Percentiles rank a stretch among this genome's conserved stretches.
phyloP scores from a whole-genome alignment of 345 rosid species.

The Cardamine occulta region DNA sequence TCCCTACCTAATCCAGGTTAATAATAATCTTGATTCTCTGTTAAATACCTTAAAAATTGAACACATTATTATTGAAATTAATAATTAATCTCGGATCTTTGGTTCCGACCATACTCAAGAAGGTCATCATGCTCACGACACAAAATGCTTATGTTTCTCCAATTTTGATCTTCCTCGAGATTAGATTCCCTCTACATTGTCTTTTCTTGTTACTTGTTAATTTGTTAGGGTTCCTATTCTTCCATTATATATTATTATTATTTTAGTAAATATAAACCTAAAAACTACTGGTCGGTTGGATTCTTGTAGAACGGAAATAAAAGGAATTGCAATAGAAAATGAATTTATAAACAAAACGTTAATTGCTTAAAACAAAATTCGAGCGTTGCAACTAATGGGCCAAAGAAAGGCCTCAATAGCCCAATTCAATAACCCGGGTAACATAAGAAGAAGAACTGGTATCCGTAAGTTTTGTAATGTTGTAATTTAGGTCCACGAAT shows the following conservation, averaged over 20 bases:
- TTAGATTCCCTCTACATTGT: slow-evolving; percentile 35
- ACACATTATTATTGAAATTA: slow-evolving; percentile 19
- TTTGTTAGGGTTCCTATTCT: slow-evolving; percentile 23
- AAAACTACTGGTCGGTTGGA: not conserved
- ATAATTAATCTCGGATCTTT: slow-evolving; percentile 23
- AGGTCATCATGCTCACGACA: slow-evolving; percentile 35
- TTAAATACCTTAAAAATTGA: slow-evolving; percentile 26
- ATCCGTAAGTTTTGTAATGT: not conserved
- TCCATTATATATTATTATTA: not conserved
- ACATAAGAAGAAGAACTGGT: not conserved
- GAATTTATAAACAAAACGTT: not conserved
- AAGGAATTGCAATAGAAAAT: not conserved
- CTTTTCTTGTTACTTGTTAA: slow-evolving; percentile 31
- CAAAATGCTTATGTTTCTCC: slow-evolving; percentile 39
- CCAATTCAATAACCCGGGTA: not conserved
- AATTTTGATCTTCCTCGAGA: slow-evolving; percentile 33
- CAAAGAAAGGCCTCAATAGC: slow-evolving; percentile 9
- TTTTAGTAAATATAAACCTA: not conserved
- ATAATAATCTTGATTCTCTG: slow-evolving; percentile 28
- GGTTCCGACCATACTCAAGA: slow-evolving; percentile 41
- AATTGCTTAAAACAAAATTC: not conserved
- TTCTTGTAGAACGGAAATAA: not conserved
- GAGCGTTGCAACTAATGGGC: not conserved
- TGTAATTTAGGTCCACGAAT: not conserved
- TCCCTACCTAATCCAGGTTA: slow-evolving; percentile 40